Evolutionary conservation across 2,329 filamentous ascomycete genomes (phyloP), one percentile per base, ranked within the genome.

Genomic region (Ambrosiella beaveri): DNA sequence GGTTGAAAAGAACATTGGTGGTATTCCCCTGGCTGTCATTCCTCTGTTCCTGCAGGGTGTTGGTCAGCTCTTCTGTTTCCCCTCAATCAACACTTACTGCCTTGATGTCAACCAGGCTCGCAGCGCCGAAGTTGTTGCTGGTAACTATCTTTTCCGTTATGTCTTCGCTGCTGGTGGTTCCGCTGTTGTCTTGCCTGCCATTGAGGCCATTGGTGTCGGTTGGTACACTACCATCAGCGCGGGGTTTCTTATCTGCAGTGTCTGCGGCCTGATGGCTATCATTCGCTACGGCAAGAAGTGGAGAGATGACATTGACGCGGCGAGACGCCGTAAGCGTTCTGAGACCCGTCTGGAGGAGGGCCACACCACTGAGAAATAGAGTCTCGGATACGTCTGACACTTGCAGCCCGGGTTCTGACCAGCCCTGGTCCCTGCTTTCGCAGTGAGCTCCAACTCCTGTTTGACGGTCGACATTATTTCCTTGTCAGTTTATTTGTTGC

Each of bases 121-220:
- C 37, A 80, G 80, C 49, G 79, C 83, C 2, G 86, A 93, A 65
- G 85, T 91, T 2, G 80, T 88, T 49, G 85, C 86, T 0, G 85
- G 85, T 0, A 93, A 91, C 67, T 93, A 90, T 68, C 81, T 88
- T 64, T 74, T 86, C 55, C 75, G 87, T 5, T 93, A 91, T 67
- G 66, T 88, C 5, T 85, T 89, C 63, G 86, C 82, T 0, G 86
- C 85, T 9, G 69, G 79, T 3, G 85, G 80, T 0, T 85, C 81
- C 2, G 86, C 84, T 0, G 78, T 81, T 1, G 86, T 86, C 57
- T 72, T 93, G 59, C 88, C 88, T 0, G 84, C 82, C 0, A 76
- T 89, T n/a, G 73, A 88, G 61, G 71, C 69, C 37, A 84, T 93
- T 57, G 87, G 88, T 2, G 82, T 91, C 0, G 88, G 87, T 0